phyloP scores from a whole-genome alignment of 2,329 filamentous ascomycete species.

The Hirsutella thompsonii region DNA sequence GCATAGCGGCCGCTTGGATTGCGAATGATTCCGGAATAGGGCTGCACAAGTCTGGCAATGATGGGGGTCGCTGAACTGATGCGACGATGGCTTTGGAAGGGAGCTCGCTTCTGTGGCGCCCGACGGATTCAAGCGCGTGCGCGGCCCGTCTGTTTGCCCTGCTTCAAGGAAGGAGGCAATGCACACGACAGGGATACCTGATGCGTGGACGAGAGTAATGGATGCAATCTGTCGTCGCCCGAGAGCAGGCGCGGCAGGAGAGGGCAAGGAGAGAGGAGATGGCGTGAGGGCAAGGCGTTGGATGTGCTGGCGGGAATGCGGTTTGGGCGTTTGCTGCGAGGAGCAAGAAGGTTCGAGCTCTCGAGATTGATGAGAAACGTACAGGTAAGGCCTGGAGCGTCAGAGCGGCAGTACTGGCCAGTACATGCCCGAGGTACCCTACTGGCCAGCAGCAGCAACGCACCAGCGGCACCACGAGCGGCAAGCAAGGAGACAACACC shows the following conservation, averaged over 20 bases:
- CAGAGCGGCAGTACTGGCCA: neutral
- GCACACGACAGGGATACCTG: neutral
- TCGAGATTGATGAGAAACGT: constrained; percentile 8
- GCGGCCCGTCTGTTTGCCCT: constrained; percentile 2
- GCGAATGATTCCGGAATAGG: neutral
- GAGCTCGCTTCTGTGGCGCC: neutral
- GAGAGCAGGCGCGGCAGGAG: constrained; percentile 1
- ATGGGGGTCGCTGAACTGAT: neutral
- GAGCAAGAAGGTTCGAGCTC: constrained; percentile 19
- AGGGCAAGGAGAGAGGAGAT: neutral
- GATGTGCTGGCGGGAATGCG: neutral
- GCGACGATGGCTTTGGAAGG: constrained; percentile 1
- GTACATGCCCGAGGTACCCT: neutral
- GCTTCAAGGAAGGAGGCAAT: neutral
- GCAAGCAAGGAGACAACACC: constrained; percentile 2
- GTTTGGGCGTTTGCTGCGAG: constrained; percentile 8
- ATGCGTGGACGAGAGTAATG: neutral
- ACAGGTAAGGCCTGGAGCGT: constrained; percentile 5
- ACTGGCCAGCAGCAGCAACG: constrained; percentile 5
- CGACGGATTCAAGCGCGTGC: constrained; percentile 1
- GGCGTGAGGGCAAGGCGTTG: constrained; percentile 5
- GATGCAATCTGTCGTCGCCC: constrained; percentile 1
- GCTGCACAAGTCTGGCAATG: neutral
- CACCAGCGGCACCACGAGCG: neutral
- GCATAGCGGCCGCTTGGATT: constrained; percentile 35